Evolutionary conservation across 2,329 filamentous ascomycete species (phyloP).

Genomic region (Hortaea werneckii): DNA sequence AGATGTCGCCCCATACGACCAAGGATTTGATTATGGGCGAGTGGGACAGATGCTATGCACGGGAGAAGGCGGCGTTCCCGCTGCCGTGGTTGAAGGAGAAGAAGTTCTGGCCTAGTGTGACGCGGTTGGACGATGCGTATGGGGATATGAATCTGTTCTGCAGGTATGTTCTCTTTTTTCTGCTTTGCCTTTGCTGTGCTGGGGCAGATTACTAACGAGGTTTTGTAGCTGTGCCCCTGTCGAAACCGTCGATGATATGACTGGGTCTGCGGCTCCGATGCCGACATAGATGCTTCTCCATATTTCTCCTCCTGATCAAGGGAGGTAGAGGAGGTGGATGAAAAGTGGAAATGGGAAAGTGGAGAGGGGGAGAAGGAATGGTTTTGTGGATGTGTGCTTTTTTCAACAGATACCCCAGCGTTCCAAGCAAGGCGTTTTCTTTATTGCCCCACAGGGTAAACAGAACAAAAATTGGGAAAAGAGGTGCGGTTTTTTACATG

Average conservation of each 20-base stretch:
- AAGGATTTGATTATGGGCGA: conserved; percentile 64
- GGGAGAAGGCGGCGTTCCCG: conserved; percentile 81
- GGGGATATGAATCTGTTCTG: conserved; percentile 92
- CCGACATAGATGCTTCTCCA: conserved; percentile 13
- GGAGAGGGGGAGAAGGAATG: no score
- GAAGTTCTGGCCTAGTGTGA: conserved; percentile 94
- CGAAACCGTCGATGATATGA: conserved; percentile 40
- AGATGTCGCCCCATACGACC: conserved; percentile 79
- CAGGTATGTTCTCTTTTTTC: conserved; percentile 37
- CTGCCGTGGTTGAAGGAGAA: conserved; percentile 75
- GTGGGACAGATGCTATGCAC: conserved; percentile 72
- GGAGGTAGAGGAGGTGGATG: neutral
- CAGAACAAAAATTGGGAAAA: no score
- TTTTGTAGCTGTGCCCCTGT: conserved; percentile 60
- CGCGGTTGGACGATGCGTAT: conserved; percentile 77
- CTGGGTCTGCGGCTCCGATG: conserved; percentile 22
- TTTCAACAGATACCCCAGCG: conserved; percentile 2
- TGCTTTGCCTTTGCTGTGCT: neutral
- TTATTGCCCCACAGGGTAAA: no score
- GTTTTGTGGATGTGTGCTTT: neutral
- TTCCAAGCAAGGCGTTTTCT: conserved; percentile 5
- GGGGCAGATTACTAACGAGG: neutral
- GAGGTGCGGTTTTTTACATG: no score
- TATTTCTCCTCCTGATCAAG: neutral
- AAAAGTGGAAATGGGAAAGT: neutral